Evolutionary conservation across 208 protist species (phyloP), one percentile per base, ranked within the genome.

Genomic region (Tritrichomonas musculus): DNA sequence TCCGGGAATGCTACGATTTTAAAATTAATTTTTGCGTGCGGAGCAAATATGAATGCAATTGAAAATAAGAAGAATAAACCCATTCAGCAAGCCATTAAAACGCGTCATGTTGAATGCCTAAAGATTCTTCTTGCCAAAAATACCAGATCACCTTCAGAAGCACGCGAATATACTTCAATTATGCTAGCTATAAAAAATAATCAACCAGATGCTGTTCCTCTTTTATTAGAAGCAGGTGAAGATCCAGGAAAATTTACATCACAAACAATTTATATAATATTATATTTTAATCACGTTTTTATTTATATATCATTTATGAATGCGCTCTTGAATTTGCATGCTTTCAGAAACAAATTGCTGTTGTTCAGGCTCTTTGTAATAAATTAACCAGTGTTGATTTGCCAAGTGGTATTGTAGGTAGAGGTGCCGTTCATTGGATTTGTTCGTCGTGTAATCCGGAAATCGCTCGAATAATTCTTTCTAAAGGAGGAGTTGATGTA

Each of bases 161-260:
- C 41, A 36, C 77, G 47, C 20, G 47, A 88, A 17, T 53, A 53
- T 17, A 88, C 77, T 39, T 39, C 47, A 57, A 57, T 88, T 20
- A 88, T 88, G 77, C 77, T 88, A 11, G 77, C 77, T 2, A 33
- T 88, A 1, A 88, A 25, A 14, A 88, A 88, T 57, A 57, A 88
- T 30, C 44, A 88, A 57, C 47, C 47, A 39, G 77, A 88, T 60
- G 77, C 77, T 13, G 47, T 88, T 39, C 77, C 77, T 88, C 0
- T 88, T n/a, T 20, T 88, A 25, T 20, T 88, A 13, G 41, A 88
- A 27, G 41, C 77, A 17, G 77, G 77, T 39, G 77, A 53, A 53
- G 77, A 88, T 50, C 44, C 47, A 5, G 64, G 27, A 69, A 60
- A 60, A 17, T 60, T 60, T 60, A 60, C 53, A 60, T 17, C 53